Evolutionary conservation across 2,329 filamentous ascomycete genomes (phyloP).

Genomic region (Cordyceps fumosorosea): DNA sequence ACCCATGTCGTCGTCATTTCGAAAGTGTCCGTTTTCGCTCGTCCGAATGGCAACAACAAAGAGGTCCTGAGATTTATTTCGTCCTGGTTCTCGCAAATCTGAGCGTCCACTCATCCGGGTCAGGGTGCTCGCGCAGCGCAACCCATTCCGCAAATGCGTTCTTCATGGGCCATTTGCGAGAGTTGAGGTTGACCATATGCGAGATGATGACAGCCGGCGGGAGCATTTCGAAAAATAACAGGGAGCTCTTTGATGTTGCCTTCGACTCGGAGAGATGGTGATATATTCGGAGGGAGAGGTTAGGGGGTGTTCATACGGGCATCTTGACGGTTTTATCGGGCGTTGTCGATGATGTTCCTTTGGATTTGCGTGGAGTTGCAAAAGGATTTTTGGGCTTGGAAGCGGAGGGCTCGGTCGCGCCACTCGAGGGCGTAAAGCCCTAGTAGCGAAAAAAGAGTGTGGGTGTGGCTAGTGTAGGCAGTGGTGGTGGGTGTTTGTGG

Average conservation of each 20-base stretch:
- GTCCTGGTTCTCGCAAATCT: neutral
- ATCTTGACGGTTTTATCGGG: slow-evolving; percentile 32
- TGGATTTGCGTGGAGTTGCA: slow-evolving; percentile 25
- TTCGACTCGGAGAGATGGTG: neutral
- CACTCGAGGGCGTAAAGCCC: slow-evolving; percentile 31
- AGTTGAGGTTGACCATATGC: neutral
- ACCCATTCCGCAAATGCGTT: neutral
- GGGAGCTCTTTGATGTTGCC: neutral
- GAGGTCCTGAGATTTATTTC: neutral
- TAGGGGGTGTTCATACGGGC: slow-evolving; percentile 30
- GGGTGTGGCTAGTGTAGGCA: slow-evolving; percentile 13
- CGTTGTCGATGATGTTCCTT: slow-evolving; percentile 21
- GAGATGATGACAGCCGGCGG: neutral
- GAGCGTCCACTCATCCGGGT: too few relatives aligned
- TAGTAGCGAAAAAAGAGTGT: slow-evolving; percentile 21
- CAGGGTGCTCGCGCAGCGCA: neutral
- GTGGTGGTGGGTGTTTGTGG: neutral
- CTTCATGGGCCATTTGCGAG: neutral
- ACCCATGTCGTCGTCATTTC: neutral
- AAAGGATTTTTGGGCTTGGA: slow-evolving; percentile 27
- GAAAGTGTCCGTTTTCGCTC: neutral
- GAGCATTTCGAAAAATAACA: neutral
- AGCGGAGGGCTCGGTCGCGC: slow-evolving; percentile 16
- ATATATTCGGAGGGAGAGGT: neutral
- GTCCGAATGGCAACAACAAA: neutral